Percentiles rank a stretch among this genome's conserved stretches.
phyloP scores from a whole-genome alignment of 2,329 filamentous ascomycete species.

The Colletotrichum echinochloae region DNA sequence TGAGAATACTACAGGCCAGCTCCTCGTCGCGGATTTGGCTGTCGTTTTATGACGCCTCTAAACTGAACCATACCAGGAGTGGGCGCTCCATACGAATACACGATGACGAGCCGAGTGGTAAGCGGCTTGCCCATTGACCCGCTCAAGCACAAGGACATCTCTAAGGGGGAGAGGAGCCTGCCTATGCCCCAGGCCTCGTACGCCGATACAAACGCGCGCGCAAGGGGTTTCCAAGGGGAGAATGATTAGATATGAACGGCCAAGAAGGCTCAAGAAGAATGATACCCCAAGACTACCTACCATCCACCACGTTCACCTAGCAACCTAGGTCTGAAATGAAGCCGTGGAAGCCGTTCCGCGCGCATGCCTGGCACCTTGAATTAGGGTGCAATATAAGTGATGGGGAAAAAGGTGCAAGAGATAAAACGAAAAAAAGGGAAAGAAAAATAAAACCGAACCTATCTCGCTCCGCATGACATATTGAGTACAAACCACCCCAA shows the following conservation, averaged over 20 bases:
- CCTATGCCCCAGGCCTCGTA: slow-evolving; percentile 1
- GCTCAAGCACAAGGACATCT: background rate
- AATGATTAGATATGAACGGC: background rate
- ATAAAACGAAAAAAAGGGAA: background rate
- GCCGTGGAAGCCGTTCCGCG: slow-evolving; percentile 19
- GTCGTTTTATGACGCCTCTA: slow-evolving; percentile 5
- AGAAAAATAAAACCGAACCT: background rate
- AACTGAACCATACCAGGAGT: background rate
- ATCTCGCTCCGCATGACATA: background rate
- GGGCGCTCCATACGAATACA: background rate
- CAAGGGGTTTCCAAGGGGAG: background rate
- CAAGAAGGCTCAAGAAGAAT: slow-evolving; percentile 27
- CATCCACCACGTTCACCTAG: background rate
- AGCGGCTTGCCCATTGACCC: slow-evolving; percentile 1
- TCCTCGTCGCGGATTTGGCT: background rate
- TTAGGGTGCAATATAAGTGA: slow-evolving; percentile 17
- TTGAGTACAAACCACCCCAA: no score
- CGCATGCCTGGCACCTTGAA: slow-evolving; percentile 5
- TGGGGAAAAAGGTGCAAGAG: background rate
- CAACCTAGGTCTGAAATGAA: slow-evolving; percentile 18
- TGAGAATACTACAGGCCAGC: slow-evolving; percentile 48
- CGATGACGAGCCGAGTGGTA: background rate
- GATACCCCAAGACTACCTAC: slow-evolving; percentile 41
- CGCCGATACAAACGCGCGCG: background rate
- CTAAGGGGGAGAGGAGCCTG: slow-evolving; percentile 7